These are phyloP conservation scores for Oryza australiensis DNA, from an alignment of 176 grass and related monocot species.

Conservation along the genomic window DNA sequence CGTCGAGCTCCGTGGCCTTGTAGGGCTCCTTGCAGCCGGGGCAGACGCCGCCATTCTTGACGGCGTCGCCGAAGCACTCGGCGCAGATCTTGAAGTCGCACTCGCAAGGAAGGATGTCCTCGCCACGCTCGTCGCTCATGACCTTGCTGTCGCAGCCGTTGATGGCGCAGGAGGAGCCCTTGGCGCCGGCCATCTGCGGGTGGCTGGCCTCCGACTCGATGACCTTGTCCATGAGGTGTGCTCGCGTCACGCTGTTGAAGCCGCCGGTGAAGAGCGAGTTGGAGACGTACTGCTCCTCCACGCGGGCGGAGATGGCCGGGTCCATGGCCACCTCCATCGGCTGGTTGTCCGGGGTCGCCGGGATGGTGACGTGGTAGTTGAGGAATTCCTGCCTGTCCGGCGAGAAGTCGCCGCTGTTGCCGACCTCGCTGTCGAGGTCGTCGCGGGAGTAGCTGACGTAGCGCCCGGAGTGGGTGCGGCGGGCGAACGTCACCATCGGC, in stretches of 20 bases:
- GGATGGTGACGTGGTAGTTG: slow-evolving; percentile 87
- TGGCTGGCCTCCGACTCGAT: slow-evolving; percentile 72
- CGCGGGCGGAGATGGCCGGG: slow-evolving; percentile 76
- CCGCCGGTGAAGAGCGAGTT: slow-evolving; percentile 96
- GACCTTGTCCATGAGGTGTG: slow-evolving; percentile 97
- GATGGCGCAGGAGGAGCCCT: slow-evolving; percentile 82
- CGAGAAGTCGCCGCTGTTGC: slow-evolving; percentile 49
- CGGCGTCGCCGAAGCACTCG: slow-evolving; percentile 85
- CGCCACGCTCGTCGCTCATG: slow-evolving; percentile 89
- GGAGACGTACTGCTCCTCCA: slow-evolving; percentile 93
- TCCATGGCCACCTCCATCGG: slow-evolving; percentile 76
- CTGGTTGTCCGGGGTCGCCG: slow-evolving; percentile 82
- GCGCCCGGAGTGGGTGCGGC: slow-evolving; percentile 72
- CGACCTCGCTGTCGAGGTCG: slow-evolving; percentile 71
- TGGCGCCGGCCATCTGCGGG: slow-evolving; percentile 90
- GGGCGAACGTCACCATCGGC: slow-evolving; percentile 71
- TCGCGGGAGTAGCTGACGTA: slow-evolving; percentile 82
- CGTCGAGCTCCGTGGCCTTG: slow-evolving; percentile 79
- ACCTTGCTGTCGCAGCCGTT: slow-evolving; percentile 78
- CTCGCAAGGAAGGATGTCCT: slow-evolving; percentile 86
- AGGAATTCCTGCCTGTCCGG: slow-evolving; percentile 57
- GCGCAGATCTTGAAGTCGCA: slow-evolving; percentile 96
- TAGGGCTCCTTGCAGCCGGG: slow-evolving; percentile 91
- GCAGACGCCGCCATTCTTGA: slow-evolving; percentile 75
- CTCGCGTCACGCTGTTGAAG: slow-evolving; percentile 85